A percentile compares a stretch with the other conserved stretches of the same genome.
Conservation (phyloP, 257 asterid genomes). For the Cinchona pubescens region DNA sequence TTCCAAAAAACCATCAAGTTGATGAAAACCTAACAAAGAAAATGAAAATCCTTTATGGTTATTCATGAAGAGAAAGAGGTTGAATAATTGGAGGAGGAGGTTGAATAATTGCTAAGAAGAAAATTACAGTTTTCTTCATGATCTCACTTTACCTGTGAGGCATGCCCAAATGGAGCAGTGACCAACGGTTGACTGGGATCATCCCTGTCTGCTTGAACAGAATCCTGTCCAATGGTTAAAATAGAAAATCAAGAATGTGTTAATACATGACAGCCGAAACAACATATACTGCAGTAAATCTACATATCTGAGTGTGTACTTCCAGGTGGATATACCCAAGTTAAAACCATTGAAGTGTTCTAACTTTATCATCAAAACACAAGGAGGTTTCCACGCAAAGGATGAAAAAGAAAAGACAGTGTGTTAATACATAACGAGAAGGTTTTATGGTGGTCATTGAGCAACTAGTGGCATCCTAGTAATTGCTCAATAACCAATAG, state of each 20-base stretch:
- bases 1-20: slow-evolving; percentile 19
- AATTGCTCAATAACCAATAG: no score
- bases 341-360: neutral
- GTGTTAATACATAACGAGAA: no score
- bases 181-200: slow-evolving; percentile 93
- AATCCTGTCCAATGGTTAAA: slow-evolving; percentile 32
- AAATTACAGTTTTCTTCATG: slow-evolving; percentile 1
- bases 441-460: no score
- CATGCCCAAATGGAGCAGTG: slow-evolving; percentile 99
- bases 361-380: no score
- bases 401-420: no score
- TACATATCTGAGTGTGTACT: neutral
- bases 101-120: neutral
- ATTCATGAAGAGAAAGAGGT: neutral
- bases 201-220: slow-evolving; percentile 83
- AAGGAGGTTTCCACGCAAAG: no score
- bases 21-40: slow-evolving; percentile 1
- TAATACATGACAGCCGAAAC: neutral
- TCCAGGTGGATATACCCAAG: no score
- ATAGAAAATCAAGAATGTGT: slow-evolving; percentile 23
- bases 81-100: neutral
- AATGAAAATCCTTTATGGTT: neutral
- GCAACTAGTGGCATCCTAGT: no score
- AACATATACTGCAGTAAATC: neutral
- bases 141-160: slow-evolving; percentile 78